Base-by-base conservation (phyloP, 2,329 filamentous ascomycete species). In the Microascus cirrosus region DNA sequence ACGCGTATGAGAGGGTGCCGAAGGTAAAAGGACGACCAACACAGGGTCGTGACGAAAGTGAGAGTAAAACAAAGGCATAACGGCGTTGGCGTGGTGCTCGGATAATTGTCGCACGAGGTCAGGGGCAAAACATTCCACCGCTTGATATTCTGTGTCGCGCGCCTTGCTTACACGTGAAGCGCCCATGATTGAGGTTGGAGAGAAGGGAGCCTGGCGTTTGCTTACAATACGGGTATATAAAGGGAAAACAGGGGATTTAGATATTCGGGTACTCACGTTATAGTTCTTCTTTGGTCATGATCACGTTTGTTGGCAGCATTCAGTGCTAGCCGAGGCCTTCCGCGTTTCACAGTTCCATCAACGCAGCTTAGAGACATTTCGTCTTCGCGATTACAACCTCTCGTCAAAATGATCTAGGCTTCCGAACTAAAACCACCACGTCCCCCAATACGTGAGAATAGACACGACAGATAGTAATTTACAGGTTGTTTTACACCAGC, bases 1-100 rank as follows among this genome's bases (percentile, higher is more conserved):
- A 93, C 70, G 89, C 89, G 1, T 93, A 93, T 66, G 89, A 93
- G 72, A 87, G 86, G 70, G 81, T 90, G 68, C 76, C 77, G 34
- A 61, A 61, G 51, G 57, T 45, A 53, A 58, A 58, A 39, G 24
- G 52, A 11, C 25, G 35, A 35, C 35, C 51, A 7, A 45, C 24
- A 25, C 57, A 52, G 22, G 32, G 25, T n/a, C 35, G 13, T 7
- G 42, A 53, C 25, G 55, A n/a, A 4, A 22, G 50, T 22, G 51
- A n/a, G 15, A 51, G 8, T 15, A 25, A 45, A 28, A 12, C 32
- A 24, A 52, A 54, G 36, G 24, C 22, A 8, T 32, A 15, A 58
- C 54, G 51, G 3, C 56, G 24, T 58, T 35, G 20, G 45, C 22
- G 24, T 20, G 45, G 42, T n/a, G 45, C 6, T 1, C n/a, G 7